Base-by-base conservation (phyloP, 805 yeast genomes). In the Cyberlindnera misumaiensis region DNA sequence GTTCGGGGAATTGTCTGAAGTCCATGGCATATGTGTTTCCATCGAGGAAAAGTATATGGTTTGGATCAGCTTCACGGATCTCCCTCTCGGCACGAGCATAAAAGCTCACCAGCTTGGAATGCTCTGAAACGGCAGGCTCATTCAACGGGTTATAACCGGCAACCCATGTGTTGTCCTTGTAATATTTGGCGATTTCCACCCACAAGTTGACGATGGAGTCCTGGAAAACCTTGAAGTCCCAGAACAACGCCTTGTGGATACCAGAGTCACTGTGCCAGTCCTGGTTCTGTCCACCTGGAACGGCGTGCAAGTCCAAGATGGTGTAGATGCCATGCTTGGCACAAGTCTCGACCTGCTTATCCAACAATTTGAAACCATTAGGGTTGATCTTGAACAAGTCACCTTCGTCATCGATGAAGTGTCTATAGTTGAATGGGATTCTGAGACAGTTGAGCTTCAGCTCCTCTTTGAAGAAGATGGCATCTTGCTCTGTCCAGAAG, bases 121-220 rank as follows among this genome's bases (percentile, higher is more conserved):
- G 74, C 36, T 68, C 63, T 3, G 67, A 46, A 28, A 63, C 67
- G 3, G 75, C 72, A 4, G 77, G 77, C 51, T 72, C 77, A 51
- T 72, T 72, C 53, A 72, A 56, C 15, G 75, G 70, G 32, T 72
- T 72, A 53, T 70, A 72, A n/a, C 77, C 77, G 5, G 77, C 77
- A 39, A 72, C 63, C 33, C 70, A 70, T 14, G 56, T 49, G 48
- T 72, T 71, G 39, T 63, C 68, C 44, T 59, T 63, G 51, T 72
- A 72, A 51, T 69, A 63, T 32, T 55, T 53, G 7, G 77, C 77
- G 28, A 72, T 49, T 36, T 61, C 59, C 5, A 41, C 49, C 77
- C 77, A 72, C 34, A 72, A 58, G 47, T 69, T 59, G 34, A 68
- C 58, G 16, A 68, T 58, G 10, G 63, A 60, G 44, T 71, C 75